Evolutionary conservation across 2,329 filamentous ascomycete species (phyloP).

Genomic region (Diaporthe ampelina): DNA sequence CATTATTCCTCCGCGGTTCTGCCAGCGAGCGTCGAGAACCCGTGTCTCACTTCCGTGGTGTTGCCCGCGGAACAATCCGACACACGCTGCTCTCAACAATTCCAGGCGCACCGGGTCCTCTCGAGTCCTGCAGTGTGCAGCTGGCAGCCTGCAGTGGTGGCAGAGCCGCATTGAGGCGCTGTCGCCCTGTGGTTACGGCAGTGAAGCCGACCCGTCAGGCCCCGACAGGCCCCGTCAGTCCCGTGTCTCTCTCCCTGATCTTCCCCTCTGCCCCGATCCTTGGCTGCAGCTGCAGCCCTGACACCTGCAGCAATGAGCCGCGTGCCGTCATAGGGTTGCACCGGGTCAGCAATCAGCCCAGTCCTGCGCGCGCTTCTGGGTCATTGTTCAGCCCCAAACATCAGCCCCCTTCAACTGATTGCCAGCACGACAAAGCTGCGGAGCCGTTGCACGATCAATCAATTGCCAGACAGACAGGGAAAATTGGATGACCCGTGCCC

Average conservation of each 20-base stretch:
- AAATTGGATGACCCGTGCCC: too few relatives aligned
- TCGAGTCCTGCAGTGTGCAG: background rate
- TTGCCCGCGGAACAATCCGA: background rate
- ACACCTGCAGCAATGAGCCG: conserved; percentile 32
- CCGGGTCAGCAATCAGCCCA: background rate
- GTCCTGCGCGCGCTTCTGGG: too few relatives aligned
- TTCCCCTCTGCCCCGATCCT: background rate
- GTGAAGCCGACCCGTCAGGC: conserved; percentile 25
- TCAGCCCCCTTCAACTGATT: background rate
- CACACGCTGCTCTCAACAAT: background rate
- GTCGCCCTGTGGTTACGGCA: background rate
- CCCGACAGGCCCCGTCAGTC: background rate
- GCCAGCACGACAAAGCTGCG: background rate
- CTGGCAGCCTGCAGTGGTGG: background rate
- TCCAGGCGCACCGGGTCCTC: too few relatives aligned
- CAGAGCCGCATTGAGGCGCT: conserved; percentile 8
- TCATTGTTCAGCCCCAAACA: background rate
- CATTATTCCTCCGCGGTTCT: conserved; percentile 6
- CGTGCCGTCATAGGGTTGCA: conserved; percentile 31
- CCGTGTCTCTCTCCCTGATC: conserved; percentile 23
- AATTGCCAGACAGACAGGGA: too few relatives aligned
- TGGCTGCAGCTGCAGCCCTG: conserved; percentile 29
- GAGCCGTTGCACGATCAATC: background rate
- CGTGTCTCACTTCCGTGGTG: background rate
- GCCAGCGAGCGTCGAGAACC: background rate